Conservation (phyloP, 75 land plant species). For the Cryptomeria japonica region DNA sequence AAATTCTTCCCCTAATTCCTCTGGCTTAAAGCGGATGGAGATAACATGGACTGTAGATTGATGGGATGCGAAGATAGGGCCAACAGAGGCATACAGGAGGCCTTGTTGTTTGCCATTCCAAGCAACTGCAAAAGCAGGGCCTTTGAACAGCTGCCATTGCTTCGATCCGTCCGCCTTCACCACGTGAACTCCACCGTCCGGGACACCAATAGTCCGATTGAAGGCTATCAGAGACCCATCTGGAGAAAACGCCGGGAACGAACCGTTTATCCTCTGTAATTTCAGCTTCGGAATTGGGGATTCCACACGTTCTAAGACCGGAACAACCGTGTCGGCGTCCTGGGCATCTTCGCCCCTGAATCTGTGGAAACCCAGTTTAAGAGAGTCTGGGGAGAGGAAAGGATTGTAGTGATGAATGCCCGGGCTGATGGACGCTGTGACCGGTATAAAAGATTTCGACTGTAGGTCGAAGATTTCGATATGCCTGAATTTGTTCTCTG, state of each 20-base stretch:
- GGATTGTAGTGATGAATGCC: slow-evolving; percentile 54
- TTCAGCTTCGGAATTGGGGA: slow-evolving; percentile 28
- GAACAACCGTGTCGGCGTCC: slow-evolving; percentile 15
- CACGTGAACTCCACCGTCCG: slow-evolving; percentile 23
- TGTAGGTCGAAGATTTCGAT: slow-evolving; percentile 45
- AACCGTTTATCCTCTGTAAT: slow-evolving; percentile 33
- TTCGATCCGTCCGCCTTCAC: slow-evolving; percentile 40
- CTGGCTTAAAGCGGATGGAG: slow-evolving; percentile 21
- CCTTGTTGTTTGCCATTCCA: slow-evolving; percentile 39
- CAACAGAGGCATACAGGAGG: slow-evolving; percentile 35
- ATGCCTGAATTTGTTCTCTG: slow-evolving; percentile 30
- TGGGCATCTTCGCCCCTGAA: slow-evolving; percentile 35
- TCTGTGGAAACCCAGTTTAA: slow-evolving; percentile 40
- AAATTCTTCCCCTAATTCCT: slow-evolving; percentile 16
- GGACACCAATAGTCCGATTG: slow-evolving; percentile 17
- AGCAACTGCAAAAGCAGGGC: slow-evolving; percentile 22
- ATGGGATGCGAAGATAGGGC: slow-evolving; percentile 39
- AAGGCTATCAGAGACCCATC: slow-evolving; percentile 45
- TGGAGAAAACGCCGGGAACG: slow-evolving; percentile 48
- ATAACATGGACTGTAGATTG: slow-evolving; percentile 37
- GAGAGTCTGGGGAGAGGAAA: slow-evolving; percentile 34
- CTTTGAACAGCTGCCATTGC: slow-evolving; percentile 25
- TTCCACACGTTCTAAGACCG: slow-evolving; percentile 19
- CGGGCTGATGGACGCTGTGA: slow-evolving; percentile 33
- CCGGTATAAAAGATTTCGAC: slow-evolving; percentile 15